Percentiles rank a stretch among this genome's conserved stretches.
phyloP scores from a whole-genome alignment of 768 basidiomycete genomes.

The Leccinum broughii region DNA sequence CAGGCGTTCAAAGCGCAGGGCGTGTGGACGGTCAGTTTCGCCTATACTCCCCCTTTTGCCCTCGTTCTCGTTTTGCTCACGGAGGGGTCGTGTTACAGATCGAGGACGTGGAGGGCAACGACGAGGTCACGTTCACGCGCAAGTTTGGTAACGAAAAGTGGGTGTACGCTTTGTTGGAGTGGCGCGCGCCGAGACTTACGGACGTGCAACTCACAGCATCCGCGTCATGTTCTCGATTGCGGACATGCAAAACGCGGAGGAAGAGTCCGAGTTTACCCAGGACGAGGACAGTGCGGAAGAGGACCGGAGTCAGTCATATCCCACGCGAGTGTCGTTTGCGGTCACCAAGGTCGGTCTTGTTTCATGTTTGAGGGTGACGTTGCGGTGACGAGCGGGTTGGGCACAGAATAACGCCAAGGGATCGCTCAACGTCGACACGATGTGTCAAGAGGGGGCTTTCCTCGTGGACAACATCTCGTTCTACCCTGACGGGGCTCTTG shows the following conservation, averaged over 20 bases:
- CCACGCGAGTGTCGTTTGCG: conserved; percentile 77
- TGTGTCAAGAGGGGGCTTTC: conserved; percentile 78
- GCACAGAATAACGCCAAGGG: conserved; percentile 53
- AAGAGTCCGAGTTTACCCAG: conserved; percentile 18
- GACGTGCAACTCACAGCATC: conserved; percentile 50
- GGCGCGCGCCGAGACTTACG: neutral
- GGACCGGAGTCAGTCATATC: conserved; percentile 46
- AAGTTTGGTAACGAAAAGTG: conserved; percentile 91
- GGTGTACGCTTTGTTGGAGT: conserved; percentile 29
- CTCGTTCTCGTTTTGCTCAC: neutral
- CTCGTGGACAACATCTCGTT: conserved; percentile 88
- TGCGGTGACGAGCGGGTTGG: neutral
- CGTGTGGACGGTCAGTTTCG: conserved; percentile 65
- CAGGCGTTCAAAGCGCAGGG: conserved; percentile 70
- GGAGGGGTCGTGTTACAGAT: conserved; percentile 45
- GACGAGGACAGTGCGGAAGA: conserved; percentile 38
- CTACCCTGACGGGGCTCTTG: conserved; percentile 73
- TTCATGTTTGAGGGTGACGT: neutral
- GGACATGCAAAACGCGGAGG: conserved; percentile 17
- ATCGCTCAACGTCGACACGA: conserved; percentile 75
- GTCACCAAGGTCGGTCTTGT: conserved; percentile 70
- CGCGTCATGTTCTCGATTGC: conserved; percentile 35
- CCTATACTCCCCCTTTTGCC: too few species aligned
- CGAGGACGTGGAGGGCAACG: conserved; percentile 65
- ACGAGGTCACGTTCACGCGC: conserved; percentile 81